Base-by-base conservation (phyloP, 192 early-diverging fungal genomes). In the Backusella morwellensis region DNA sequence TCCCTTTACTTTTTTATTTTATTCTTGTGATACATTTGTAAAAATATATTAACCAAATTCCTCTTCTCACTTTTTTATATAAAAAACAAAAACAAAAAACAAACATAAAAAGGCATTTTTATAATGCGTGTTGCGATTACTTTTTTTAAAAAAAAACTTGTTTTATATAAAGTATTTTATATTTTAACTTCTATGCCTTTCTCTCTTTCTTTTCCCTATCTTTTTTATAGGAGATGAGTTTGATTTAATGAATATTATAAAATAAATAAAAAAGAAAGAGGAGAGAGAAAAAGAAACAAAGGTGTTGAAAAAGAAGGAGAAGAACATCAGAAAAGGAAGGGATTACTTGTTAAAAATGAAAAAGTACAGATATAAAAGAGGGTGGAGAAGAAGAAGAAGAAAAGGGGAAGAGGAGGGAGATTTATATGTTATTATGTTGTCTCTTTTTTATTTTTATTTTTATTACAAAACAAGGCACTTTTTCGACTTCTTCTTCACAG, bases 401-500 rank as follows among this genome's bases (percentile, higher is more conserved):
- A n/a, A 34, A 52, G 11, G 54, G 29, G n/a, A 35, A 35, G 52
- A 47, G n/a, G 52, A 73, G 35, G 38, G 21, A 41, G 69, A 70
- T 70, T 35, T 21, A 19, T 41, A 50, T 50, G 47, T 50, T 50
- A 50, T 50, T 50, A 50, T 50, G 47, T 67, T 35, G 29, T 67
- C 29, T 29, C 34, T 29, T 67, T 67, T 35, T 67, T 67, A 67
- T 67, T 44, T 8, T 21, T 19, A n/a, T 23, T 38, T 72, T 56
- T 40, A 69, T 87, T 90, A 96, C 77, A 98, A 85, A 42, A 97
- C 59, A 73, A 89, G 77, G 85, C 95, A 97, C 89, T 93, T 94
- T 82, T 88, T 88, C 76, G 90, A 91, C 83, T 91, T 94, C 88
- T 91, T 91, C 70, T 85, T 85, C 11, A 89, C 88, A 29, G 96